Evolutionary conservation across 2,329 filamentous ascomycete species (phyloP).

Genomic region (Scedosporium aurantiacum): DNA sequence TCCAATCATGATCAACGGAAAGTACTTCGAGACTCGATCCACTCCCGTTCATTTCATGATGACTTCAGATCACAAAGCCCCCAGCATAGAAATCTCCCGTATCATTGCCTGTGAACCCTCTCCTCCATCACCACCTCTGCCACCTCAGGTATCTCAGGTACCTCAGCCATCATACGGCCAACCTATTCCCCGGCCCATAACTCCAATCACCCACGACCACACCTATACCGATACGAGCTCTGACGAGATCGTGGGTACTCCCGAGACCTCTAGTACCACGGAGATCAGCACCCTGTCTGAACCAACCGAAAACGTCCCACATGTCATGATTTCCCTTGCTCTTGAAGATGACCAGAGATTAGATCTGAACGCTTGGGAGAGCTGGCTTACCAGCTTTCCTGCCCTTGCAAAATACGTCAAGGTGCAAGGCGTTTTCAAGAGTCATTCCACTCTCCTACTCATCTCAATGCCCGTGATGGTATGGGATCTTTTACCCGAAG

Average conservation of each 20-base stretch:
- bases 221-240: conserved; percentile 4
- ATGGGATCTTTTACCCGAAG: conserved; percentile 48
- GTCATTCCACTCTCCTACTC: conserved; percentile 46
- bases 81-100: conserved; percentile 44
- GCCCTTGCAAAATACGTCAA: conserved; percentile 49
- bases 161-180: neutral
- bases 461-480: conserved; percentile 48
- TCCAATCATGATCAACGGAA: conserved; percentile 45
- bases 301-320: conserved; percentile 44
- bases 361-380: conserved; percentile 48
- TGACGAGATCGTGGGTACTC: conserved; percentile 9
- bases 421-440: conserved; percentile 50
- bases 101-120: conserved; percentile 21
- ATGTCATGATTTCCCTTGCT: conserved; percentile 50
- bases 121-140: conserved; percentile 24
- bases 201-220: neutral
- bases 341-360: conserved; percentile 45
- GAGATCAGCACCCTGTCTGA: conserved; percentile 18
- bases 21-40: conserved; percentile 44
- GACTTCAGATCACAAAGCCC: conserved; percentile 47
- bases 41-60: conserved; percentile 54
- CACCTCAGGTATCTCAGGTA: neutral
- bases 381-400: conserved; percentile 45
- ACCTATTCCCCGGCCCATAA: neutral
- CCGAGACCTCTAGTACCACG: conserved; percentile 9